phyloP scores from a whole-genome alignment of 805 yeast genomes.

The Zygosaccharomyces gambellarensis region DNA sequence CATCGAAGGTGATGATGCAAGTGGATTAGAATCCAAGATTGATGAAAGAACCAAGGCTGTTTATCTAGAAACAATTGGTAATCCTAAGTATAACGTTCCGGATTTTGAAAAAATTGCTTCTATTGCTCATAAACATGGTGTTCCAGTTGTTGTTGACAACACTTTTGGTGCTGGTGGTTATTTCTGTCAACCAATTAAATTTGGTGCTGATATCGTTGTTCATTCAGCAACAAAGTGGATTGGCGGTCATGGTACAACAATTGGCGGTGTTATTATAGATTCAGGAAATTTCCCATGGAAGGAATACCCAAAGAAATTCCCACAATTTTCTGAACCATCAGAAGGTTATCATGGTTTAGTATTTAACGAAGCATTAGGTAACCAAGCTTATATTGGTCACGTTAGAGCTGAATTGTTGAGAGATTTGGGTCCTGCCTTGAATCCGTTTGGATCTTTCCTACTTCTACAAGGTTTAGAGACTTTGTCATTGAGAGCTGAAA shows the following conservation, averaged over 20 bases:
- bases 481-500: conserved; percentile 85
- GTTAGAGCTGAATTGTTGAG: conserved; percentile 80
- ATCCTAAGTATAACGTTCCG: conserved; percentile 89
- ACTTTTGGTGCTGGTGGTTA: conserved; percentile 97
- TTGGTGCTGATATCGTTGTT: conserved; percentile 86
- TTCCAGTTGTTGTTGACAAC: conserved; percentile 90
- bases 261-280: conserved; percentile 87
- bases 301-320: conserved; percentile 79
- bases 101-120: conserved; percentile 74
- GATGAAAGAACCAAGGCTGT: conserved; percentile 87
- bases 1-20: conserved; percentile 73
- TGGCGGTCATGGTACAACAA: conserved; percentile 94
- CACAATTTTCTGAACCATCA: conserved; percentile 85
- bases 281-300: conserved; percentile 92
- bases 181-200: conserved; percentile 75
- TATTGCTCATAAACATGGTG: conserved; percentile 79
- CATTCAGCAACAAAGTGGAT: conserved; percentile 98
- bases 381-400: conserved; percentile 71
- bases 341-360: conserved; percentile 91
- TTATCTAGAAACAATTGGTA: conserved; percentile 85
- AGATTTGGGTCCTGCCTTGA: conserved; percentile 86
- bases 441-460: conserved; percentile 85
- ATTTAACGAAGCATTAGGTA: conserved; percentile 76
- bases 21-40: conserved; percentile 63
- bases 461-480: conserved; percentile 92